Evolutionary conservation across 1,139 yeast species (phyloP).

Genomic region (Blastobotrys buckinghamii): DNA sequence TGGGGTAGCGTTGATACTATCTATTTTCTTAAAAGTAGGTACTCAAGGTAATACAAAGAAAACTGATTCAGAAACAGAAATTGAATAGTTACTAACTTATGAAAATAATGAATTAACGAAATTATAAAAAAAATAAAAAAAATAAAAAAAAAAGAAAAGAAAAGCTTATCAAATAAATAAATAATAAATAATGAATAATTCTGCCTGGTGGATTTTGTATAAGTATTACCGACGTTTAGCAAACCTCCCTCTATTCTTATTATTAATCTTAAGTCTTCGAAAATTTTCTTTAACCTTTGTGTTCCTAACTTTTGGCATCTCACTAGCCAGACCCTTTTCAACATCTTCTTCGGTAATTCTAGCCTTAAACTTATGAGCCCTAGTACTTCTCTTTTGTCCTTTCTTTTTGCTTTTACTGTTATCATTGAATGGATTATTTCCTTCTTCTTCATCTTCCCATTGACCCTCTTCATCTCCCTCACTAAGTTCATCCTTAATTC

Average conservation of each 20-base stretch:
- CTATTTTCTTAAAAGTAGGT: conserved; percentile 38
- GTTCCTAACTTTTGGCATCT: not conserved
- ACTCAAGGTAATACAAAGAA: conserved; percentile 23
- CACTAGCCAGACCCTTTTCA: not conserved
- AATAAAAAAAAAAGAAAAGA: too few relatives aligned
- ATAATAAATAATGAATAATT: not conserved
- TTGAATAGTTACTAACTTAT: too few relatives aligned
- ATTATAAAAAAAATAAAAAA: too few relatives aligned
- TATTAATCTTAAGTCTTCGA: conserved; percentile 7
- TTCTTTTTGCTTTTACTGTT: conserved; percentile 32
- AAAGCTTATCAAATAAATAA: too few relatives aligned
- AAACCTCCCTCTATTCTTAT: not conserved
- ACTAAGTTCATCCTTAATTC: not conserved
- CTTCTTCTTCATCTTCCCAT: conserved; percentile 21
- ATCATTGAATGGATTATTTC: conserved; percentile 7
- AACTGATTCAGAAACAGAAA: not conserved
- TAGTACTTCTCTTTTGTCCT: conserved; percentile 58
- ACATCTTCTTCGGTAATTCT: conserved; percentile 22
- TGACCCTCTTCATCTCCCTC: conserved; percentile 16
- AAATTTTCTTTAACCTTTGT: conserved; percentile 6
- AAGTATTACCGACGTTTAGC: conserved; percentile 2
- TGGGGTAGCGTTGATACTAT: conserved; percentile 30
- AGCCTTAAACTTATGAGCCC: conserved; percentile 54
- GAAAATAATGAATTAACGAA: too few relatives aligned
- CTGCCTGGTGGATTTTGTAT: not conserved